Evolutionary conservation across 202 grass and related monocot genomes (phyloP).

Genomic region (Brachypodium distachyon): DNA sequence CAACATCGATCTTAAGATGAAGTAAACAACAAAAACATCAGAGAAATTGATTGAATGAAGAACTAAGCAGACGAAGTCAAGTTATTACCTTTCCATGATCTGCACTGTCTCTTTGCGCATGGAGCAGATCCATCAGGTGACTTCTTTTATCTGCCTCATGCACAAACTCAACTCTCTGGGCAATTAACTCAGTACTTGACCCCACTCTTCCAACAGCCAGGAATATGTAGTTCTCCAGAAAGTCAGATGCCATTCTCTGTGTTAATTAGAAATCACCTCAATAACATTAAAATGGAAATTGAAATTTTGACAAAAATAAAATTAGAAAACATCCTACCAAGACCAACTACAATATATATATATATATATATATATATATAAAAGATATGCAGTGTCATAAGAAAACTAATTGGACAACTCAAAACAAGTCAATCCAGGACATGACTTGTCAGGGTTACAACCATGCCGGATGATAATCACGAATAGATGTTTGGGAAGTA

Average conservation of each 20-base stretch:
- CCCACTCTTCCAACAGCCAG: constrained; percentile 87
- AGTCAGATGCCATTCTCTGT: constrained; percentile 63
- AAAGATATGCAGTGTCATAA: not conserved
- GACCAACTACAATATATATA: not conserved
- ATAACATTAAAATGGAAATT: not conserved
- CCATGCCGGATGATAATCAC: not conserved
- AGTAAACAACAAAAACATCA: not conserved
- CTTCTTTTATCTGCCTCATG: constrained; percentile 78
- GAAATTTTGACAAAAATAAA: not conserved
- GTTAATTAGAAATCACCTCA: constrained; percentile 11
- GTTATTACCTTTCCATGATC: constrained; percentile 38
- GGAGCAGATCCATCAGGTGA: constrained; percentile 74
- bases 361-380: no score
- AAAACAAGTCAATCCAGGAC: not conserved
- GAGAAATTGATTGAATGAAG: not conserved
- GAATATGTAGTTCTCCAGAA: constrained; percentile 67
- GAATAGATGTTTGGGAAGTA: not conserved
- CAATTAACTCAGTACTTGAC: constrained; percentile 73
- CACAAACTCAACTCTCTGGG: constrained; percentile 74
- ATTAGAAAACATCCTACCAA: not conserved
- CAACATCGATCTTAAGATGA: not conserved
- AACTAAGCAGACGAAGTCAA: not conserved
- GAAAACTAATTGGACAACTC: not conserved
- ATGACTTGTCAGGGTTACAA: not conserved
- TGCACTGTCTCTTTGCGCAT: constrained; percentile 68